These are phyloP conservation scores for Trebouxiophyceae sp. DNA, from an alignment of 163 green algal species.

Conservation along the genomic window DNA sequence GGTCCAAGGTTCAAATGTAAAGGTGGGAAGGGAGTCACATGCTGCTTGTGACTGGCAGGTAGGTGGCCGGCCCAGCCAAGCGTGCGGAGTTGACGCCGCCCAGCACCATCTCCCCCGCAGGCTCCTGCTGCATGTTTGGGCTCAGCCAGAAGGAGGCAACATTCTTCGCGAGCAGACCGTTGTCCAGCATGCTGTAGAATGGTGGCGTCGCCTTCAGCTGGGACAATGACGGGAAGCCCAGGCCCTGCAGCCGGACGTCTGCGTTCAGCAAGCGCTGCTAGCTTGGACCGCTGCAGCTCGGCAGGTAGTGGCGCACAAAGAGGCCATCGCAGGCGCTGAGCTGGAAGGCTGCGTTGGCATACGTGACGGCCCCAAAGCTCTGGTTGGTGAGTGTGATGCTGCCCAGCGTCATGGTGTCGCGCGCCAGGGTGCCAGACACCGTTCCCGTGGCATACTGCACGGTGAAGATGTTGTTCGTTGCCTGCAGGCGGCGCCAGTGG, in stretches of 20 bases:
- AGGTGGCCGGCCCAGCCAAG: slow-evolving; percentile 1
- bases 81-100: neutral
- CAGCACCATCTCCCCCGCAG: slow-evolving; percentile 5
- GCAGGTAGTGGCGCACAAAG: slow-evolving; percentile 9
- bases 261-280: too few relatives aligned
- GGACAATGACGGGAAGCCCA: slow-evolving; percentile 9
- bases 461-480: neutral
- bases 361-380: neutral
- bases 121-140: slow-evolving; percentile 1
- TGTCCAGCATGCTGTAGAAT: slow-evolving; percentile 18
- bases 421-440: neutral
- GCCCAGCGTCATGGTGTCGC: neutral
- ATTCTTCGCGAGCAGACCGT: neutral
- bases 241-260: slow-evolving; percentile 7
- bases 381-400: slow-evolving; percentile 2
- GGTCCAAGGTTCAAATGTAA: too few relatives aligned
- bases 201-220: slow-evolving; percentile 7
- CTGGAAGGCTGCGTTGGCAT: neutral
- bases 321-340: slow-evolving; percentile 7
- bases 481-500: neutral
- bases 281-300: too few relatives aligned
- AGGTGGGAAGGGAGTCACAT: too few relatives aligned
- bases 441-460: slow-evolving; percentile 1
- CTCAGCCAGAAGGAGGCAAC: slow-evolving; percentile 8
- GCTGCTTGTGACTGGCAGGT: neutral